Evolutionary conservation across 2,329 filamentous ascomycete species (phyloP), one percentile per base, ranked within the genome.

Genomic region (Aureobasidium vineae): DNA sequence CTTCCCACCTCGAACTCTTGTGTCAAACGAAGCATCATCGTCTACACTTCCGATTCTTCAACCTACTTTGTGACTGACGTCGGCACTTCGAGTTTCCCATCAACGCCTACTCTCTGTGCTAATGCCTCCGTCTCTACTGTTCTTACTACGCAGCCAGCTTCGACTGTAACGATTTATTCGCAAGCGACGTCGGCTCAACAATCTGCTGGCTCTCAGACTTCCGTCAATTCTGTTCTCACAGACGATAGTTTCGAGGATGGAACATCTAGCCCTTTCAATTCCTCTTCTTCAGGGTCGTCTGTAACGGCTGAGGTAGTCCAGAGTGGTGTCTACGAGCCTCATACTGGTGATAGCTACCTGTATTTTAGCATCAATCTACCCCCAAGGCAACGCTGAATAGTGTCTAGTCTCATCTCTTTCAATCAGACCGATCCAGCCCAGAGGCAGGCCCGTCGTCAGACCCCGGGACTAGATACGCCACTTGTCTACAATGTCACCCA

Each of bases 401-500:
- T 36, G 26, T 53, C 1, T 15, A 38, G 50, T 38, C 31, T 54
- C 0, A 38, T 54, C 50, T 23, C 6, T 11, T 28, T 57, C 5
- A 40, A 38, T 19, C 7, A 33, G 1, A 8, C 53, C 1, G n/a
- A 21, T 19, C 53, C 33, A 26, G 15, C 23, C 11, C 36, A 57
- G n/a, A 13, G 36, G 1, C 53, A 23, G 21, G 50, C 43, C 2
- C 53, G 53, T 41, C 53, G 53, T 28, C 53, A 57, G 53, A 31
- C 36, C 8, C 19, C 53, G 41, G 36, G 21, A n/a, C 13, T 11
- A 4, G 3, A 21, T 21, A 28, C 10, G 2, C 36, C 53, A 15
- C 53, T 57, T 10, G 36, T 57, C n/a, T 57, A 57, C 38, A 57
- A 57, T 41, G 53, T 57, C 11, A 57, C 53, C 1, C 53, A 57